Evolutionary conservation across 2,329 filamentous ascomycete genomes (phyloP).

Genomic region (Pezicula neosporulosa): DNA sequence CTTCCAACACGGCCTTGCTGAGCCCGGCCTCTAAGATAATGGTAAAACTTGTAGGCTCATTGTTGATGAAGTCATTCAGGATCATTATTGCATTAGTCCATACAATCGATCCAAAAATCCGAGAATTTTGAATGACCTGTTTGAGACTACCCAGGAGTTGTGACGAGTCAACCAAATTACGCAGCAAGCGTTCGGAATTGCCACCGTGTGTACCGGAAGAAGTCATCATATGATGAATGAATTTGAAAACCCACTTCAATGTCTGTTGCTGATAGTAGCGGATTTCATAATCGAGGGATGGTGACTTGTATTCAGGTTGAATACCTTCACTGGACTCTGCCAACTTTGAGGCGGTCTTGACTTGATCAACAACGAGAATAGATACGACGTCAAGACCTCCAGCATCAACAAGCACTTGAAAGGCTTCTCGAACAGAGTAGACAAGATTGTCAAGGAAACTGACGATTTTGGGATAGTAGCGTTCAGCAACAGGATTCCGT

Average conservation of each 20-base stretch:
- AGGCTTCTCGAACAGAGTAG: conserved; percentile 79
- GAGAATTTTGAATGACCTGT: conserved; percentile 75
- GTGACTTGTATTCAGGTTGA: conserved; percentile 67
- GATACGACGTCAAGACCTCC: conserved; percentile 88
- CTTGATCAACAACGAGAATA: conserved; percentile 79
- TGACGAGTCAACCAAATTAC: conserved; percentile 92
- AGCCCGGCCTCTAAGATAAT: conserved; percentile 93
- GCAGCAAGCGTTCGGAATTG: conserved; percentile 83
- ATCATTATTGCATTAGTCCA: conserved; percentile 95
- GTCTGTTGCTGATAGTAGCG: conserved; percentile 92
- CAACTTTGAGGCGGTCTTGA: conserved; percentile 63
- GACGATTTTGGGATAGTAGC: conserved; percentile 79
- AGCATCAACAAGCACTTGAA: conserved; percentile 76
- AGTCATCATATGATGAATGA: conserved; percentile 92
- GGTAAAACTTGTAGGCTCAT: conserved; percentile 95
- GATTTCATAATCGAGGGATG: conserved; percentile 87
- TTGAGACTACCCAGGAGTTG: conserved; percentile 77
- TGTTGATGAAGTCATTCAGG: conserved; percentile 94
- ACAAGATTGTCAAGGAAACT: conserved; percentile 87
- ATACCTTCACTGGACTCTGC: conserved; percentile 71
- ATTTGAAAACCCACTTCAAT: conserved; percentile 90
- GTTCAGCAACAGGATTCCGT: conserved; percentile 76
- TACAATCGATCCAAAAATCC: conserved; percentile 82
- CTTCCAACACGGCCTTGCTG: conserved; percentile 79
- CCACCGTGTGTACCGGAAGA: conserved; percentile 67